These are phyloP conservation scores for Moricandia arvensis DNA, from an alignment of 345 rosid genomes.

Conservation along the genomic window DNA sequence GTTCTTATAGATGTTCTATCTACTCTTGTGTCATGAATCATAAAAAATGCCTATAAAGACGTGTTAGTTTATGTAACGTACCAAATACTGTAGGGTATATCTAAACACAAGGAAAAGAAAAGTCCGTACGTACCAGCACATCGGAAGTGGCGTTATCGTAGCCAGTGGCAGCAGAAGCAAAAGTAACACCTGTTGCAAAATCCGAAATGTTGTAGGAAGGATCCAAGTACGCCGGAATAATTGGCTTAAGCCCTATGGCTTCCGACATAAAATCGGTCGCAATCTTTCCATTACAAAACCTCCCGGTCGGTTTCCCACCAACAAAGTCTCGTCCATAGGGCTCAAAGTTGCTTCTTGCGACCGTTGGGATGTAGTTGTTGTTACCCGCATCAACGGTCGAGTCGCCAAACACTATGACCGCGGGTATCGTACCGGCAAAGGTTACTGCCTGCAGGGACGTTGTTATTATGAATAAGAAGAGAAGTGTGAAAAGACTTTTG, in stretches of 20 bases:
- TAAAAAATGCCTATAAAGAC: constrained; percentile 10
- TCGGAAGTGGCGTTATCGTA: constrained; percentile 58
- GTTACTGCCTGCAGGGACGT: background rate
- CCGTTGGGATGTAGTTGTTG: constrained; percentile 55
- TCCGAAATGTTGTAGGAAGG: constrained; percentile 50
- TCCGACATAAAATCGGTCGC: constrained; percentile 54
- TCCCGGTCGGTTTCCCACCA: constrained; percentile 52
- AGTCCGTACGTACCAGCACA: constrained; percentile 47
- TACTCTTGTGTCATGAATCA: background rate
- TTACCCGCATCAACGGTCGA: constrained; percentile 61
- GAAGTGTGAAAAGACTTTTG: constrained; percentile 19
- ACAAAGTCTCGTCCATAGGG: constrained; percentile 60
- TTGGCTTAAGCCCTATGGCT: constrained; percentile 47
- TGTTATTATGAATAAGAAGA: constrained; percentile 20
- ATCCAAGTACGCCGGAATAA: constrained; percentile 57
- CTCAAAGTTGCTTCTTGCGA: constrained; percentile 59
- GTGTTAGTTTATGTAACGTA: background rate
- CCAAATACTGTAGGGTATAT: background rate
- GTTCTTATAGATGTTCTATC: background rate
- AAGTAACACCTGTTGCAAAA: constrained; percentile 56
- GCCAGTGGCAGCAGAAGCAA: constrained; percentile 64
- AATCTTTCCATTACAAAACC: constrained; percentile 58
- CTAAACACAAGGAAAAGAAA: background rate
- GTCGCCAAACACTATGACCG: constrained; percentile 60
- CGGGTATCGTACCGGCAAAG: constrained; percentile 43